Conservation (phyloP, 805 yeast species). For the Phaffomyces antillensis region DNA sequence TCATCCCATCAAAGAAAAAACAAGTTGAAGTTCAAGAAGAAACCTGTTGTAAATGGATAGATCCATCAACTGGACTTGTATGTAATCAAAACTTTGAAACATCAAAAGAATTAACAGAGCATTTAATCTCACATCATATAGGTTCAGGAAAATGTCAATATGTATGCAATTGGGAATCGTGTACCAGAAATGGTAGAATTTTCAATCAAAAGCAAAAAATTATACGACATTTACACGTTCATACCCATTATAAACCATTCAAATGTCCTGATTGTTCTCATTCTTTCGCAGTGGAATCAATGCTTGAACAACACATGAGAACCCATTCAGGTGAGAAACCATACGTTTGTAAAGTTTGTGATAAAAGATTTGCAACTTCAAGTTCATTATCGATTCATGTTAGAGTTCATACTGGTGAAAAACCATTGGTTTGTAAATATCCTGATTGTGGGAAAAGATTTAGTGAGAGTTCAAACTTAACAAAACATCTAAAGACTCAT, state of each 20-base stretch:
- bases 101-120: constrained; percentile 62
- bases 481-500: constrained; percentile 84
- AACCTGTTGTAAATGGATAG: constrained; percentile 21
- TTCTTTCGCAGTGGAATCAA: constrained; percentile 67
- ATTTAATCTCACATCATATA: constrained; percentile 61
- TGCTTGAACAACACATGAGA: constrained; percentile 74
- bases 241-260: constrained; percentile 79
- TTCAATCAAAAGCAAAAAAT: constrained; percentile 84
- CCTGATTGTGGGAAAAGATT: constrained; percentile 81
- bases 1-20: neutral
- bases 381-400: constrained; percentile 78
- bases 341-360: constrained; percentile 64
- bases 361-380: constrained; percentile 72
- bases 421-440: constrained; percentile 72
- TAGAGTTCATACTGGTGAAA: constrained; percentile 85
- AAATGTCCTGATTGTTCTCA: constrained; percentile 64
- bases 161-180: constrained; percentile 71
- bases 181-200: constrained; percentile 53
- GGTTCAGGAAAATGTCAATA: constrained; percentile 67
- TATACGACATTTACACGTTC: constrained; percentile 79
- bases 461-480: constrained; percentile 82
- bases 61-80: neutral
- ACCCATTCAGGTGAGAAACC: constrained; percentile 91
- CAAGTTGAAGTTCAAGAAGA: constrained; percentile 5
- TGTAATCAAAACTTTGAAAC: constrained; percentile 48